phyloP scores from a whole-genome alignment of 805 yeast species.

The Starmerella apicola region DNA sequence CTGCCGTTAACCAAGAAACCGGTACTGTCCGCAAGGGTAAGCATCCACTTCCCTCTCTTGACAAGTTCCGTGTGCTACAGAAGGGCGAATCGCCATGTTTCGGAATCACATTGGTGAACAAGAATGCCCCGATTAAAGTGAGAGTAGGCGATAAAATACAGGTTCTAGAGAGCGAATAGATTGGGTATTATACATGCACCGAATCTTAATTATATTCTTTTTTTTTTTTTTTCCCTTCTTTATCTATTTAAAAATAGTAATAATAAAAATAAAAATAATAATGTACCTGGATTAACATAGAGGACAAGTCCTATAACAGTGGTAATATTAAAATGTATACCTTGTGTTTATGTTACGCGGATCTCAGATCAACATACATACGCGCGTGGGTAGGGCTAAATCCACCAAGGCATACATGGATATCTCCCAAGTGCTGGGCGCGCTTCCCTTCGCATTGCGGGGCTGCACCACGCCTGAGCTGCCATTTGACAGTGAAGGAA shows the following conservation, averaged over 20 bases:
- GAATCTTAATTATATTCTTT: too few species aligned
- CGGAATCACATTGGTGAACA: conserved; percentile 24
- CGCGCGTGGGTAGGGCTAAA: too few species aligned
- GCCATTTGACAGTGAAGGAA: conserved; percentile 3
- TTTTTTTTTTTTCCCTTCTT: too few species aligned
- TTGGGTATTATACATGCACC: too few species aligned
- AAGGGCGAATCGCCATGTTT: conserved; percentile 25
- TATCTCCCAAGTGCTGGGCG: conserved; percentile 4
- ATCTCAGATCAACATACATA: too few species aligned
- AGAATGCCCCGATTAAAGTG: conserved; percentile 17
- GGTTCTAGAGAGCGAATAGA: conserved; percentile 12
- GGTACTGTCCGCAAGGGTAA: conserved; percentile 19
- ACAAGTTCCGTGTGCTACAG: conserved; percentile 24
- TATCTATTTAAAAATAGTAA: too few species aligned
- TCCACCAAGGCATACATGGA: too few species aligned
- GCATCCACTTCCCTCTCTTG: conserved; percentile 25
- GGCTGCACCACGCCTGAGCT: conserved; percentile 12
- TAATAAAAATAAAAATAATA: too few species aligned
- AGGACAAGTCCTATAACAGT: too few species aligned
- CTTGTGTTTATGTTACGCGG: too few species aligned
- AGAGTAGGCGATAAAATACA: conserved; percentile 24
- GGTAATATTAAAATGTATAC: too few species aligned
- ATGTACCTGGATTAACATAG: too few species aligned
- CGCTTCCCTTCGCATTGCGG: conserved; percentile 35
- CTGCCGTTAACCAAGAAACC: conserved; percentile 23